Conservation (phyloP, 2,329 filamentous ascomycete species). For the Paraphaeosphaeria minitans region DNA sequence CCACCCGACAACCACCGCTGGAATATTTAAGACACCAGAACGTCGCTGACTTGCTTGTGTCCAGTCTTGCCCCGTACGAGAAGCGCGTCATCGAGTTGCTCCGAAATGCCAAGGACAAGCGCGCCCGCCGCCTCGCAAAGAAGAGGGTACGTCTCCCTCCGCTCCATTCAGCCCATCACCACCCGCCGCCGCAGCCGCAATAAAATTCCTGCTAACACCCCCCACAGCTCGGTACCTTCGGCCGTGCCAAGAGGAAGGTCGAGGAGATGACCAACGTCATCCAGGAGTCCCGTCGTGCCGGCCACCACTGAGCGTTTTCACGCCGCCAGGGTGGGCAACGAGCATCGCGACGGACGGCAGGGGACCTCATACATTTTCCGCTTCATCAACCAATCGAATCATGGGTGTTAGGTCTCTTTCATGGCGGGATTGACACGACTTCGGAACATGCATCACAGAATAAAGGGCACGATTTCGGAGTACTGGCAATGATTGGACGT, state of each 20-base stretch:
- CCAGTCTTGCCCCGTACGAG: constrained; percentile 68
- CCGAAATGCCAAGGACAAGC: constrained; percentile 99
- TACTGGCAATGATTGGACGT: constrained; percentile 41
- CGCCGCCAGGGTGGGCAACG: constrained; percentile 26
- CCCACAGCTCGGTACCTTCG: constrained; percentile 89
- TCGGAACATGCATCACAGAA: constrained; percentile 37
- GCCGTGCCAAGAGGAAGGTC: constrained; percentile 99
- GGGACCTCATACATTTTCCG: constrained; percentile 35
- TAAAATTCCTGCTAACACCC: constrained; percentile 32
- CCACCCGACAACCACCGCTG: not conserved
- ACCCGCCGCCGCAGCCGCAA: not conserved
- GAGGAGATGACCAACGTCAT: constrained; percentile 99
- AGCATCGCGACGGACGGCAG: constrained; percentile 23
- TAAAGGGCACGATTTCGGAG: constrained; percentile 40
- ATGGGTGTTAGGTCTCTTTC: constrained; percentile 44
- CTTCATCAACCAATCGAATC: constrained; percentile 31
- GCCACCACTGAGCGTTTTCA: constrained; percentile 63
- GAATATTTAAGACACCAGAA: not conserved
- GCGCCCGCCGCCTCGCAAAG: constrained; percentile 98
- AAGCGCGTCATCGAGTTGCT: constrained; percentile 98
- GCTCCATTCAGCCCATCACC: not conserved
- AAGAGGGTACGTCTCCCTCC: constrained; percentile 75
- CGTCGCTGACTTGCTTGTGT: constrained; percentile 16
- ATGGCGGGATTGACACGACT: constrained; percentile 38
- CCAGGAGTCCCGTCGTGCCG: constrained; percentile 85